Evolutionary conservation across 305 asterid genomes (phyloP), one percentile per base, ranked within the genome.

Genomic region (Plantago coronopus): DNA sequence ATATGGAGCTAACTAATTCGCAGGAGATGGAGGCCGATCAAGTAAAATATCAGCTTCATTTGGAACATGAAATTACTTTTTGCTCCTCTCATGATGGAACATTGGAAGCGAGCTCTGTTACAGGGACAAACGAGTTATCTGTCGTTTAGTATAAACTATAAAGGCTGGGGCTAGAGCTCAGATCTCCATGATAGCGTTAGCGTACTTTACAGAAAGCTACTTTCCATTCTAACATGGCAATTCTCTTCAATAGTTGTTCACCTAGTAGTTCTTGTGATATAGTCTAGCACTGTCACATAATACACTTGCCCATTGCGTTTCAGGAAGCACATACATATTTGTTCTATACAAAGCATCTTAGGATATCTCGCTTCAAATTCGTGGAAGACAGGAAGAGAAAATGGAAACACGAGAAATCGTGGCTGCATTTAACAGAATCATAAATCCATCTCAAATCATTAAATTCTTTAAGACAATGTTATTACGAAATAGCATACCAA

Each of bases 211-310:
- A 17, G 18, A 51, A 14, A 51, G 19, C 18, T 51, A 51, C 38
- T 50, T 31, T 12, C 18, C n/a, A 13, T 49, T 31, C 14, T 50
- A 19, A 25, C 5, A 25, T 25, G 31, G 31, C 5, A 25, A 25
- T 5, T 5, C 31, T 25, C 31, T 25, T 2, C 31, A 25, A 25
- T 25, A 25, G 34, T 27, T 27, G 34, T 27, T 27, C 34, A 2
- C 38, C 22, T 50, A 4, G 14, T 21, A n/a, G 13, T 50, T n/a
- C 14, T 43, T 65, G 40, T 64, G 17, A 67, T 66, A 20, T 45
- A 44, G 43, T 23, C 44, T 43, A 59, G 18, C 56, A 20, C 31
- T 49, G 55, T 21, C 22, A 50, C 19, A 20, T 29, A 50, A 50
- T 20, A 50, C 25, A 9, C 3, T 50, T 21, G 4, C 20, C 17